A percentile compares a stretch with the other conserved stretches of the same genome.
phyloP scores from a whole-genome alignment of 257 asterid genomes.

The Anisodus tanguticus region DNA sequence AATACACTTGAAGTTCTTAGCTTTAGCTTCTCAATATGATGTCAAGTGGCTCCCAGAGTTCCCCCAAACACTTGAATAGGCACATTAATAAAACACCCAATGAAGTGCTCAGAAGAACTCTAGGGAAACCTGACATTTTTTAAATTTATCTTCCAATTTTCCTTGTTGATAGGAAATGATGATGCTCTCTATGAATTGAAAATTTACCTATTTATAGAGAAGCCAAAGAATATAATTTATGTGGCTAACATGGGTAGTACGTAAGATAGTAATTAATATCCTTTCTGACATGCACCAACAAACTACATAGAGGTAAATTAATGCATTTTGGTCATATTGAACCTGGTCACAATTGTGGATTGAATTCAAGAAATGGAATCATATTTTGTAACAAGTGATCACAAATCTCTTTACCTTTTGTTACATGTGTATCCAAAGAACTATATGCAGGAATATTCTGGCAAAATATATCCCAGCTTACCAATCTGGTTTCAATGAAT shows the following conservation, averaged over 20 bases:
- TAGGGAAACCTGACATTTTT: background rate
- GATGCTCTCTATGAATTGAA: background rate
- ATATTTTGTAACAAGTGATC: background rate
- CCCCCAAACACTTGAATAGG: constrained; percentile 18
- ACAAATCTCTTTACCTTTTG: background rate
- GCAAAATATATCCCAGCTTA: background rate
- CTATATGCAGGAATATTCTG: background rate
- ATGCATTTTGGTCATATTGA: background rate
- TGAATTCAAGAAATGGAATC: background rate
- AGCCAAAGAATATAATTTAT: background rate
- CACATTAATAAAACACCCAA: background rate
- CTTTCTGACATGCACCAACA: background rate
- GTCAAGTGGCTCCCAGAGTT: background rate
- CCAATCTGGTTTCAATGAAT: background rate
- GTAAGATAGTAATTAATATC: background rate
- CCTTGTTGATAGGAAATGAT: background rate
- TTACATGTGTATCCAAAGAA: too few species aligned
- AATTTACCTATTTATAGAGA: background rate
- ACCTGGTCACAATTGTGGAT: background rate
- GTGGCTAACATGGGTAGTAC: background rate
- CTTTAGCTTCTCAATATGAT: background rate
- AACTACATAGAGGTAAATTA: too few species aligned
- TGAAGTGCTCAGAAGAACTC: constrained; percentile 17
- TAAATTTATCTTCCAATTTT: background rate
- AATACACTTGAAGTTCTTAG: too few species aligned